A percentile compares a stretch with the other conserved stretches of the same genome.
Evolutionary conservation across 352 stramenopile genomes (phyloP).

Genomic region (Globisporangium abappressorium): DNA sequence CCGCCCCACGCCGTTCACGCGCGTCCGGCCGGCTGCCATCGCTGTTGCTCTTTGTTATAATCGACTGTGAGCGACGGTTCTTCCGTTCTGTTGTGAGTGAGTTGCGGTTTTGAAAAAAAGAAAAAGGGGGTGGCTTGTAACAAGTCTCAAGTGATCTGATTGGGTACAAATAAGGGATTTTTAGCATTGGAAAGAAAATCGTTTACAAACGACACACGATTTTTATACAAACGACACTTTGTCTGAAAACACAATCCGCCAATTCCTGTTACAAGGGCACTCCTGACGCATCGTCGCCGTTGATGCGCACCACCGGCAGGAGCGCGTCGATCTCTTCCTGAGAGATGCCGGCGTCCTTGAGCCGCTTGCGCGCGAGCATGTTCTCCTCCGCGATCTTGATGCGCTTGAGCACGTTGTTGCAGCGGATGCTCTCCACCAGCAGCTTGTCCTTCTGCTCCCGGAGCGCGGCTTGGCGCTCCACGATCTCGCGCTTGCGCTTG

Average conservation of each 20-base stretch:
- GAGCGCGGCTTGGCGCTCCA: conserved; percentile 1
- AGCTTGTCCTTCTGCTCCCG: conserved; percentile 2
- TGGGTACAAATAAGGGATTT: background rate
- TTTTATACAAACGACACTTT: no score
- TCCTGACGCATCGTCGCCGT: background rate
- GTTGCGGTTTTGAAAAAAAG: background rate
- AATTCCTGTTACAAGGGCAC: no score
- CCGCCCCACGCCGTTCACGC: conserved; percentile 11
- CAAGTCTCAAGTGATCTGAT: background rate
- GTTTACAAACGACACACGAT: no score
- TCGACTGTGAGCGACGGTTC: background rate
- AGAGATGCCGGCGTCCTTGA: conserved; percentile 32
- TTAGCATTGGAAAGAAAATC: no score
- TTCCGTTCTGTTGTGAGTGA: background rate
- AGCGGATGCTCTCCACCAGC: conserved; percentile 2
- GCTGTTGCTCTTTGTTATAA: conserved; percentile 2
- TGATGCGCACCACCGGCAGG: conserved; percentile 13
- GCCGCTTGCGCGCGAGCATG: conserved; percentile 35
- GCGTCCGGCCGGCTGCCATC: conserved; percentile 1
- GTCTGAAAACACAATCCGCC: no score
- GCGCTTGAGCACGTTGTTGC: conserved; percentile 18
- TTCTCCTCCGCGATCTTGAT: conserved; percentile 20
- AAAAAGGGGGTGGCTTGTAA: background rate
- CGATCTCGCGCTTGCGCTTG: conserved; percentile 1
- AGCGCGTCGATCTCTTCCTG: conserved; percentile 19